These are phyloP conservation scores for Lactarius pseudohatsudake DNA, from an alignment of 768 basidiomycete species.

Conservation along the genomic window DNA sequence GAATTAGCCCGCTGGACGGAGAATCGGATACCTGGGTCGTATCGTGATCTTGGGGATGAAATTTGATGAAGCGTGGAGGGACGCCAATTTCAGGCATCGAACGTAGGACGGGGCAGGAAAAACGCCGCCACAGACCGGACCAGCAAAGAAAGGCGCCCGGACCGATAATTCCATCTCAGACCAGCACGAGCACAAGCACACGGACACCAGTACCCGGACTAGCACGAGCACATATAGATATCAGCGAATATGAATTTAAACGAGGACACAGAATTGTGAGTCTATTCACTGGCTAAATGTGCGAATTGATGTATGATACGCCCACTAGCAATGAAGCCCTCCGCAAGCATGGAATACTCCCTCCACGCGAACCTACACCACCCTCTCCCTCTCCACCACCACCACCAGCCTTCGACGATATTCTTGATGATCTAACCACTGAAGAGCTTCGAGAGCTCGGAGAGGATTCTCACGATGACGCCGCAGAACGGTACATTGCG, in stretches of 20 bases:
- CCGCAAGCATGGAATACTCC: conserved; percentile 88
- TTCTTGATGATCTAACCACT: conserved; percentile 61
- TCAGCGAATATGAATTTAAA: conserved; percentile 72
- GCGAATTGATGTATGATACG: conserved; percentile 18
- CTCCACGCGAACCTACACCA: conserved; percentile 65
- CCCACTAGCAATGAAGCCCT: conserved; percentile 85
- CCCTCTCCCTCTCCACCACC: conserved; percentile 80
- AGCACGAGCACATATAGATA: not conserved
- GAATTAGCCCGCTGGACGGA: conserved; percentile 30
- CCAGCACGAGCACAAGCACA: not conserved
- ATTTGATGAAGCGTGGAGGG: not conserved
- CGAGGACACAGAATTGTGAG: conserved; percentile 97
- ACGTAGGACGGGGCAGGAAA: not conserved
- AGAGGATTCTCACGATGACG: conserved; percentile 75
- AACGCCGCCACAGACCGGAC: not conserved
- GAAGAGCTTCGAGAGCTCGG: conserved; percentile 65
- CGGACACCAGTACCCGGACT: not conserved
- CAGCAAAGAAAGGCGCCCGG: not conserved
- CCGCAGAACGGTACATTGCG: conserved; percentile 71
- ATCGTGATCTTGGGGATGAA: not conserved
- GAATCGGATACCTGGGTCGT: conserved; percentile 15
- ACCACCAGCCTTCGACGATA: conserved; percentile 66
- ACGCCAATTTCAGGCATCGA: conserved; percentile 1
- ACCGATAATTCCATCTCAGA: not conserved
- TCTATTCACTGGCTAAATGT: conserved; percentile 9